Conservation (phyloP, 805 yeast genomes). For the Pichia cabralensis region DNA sequence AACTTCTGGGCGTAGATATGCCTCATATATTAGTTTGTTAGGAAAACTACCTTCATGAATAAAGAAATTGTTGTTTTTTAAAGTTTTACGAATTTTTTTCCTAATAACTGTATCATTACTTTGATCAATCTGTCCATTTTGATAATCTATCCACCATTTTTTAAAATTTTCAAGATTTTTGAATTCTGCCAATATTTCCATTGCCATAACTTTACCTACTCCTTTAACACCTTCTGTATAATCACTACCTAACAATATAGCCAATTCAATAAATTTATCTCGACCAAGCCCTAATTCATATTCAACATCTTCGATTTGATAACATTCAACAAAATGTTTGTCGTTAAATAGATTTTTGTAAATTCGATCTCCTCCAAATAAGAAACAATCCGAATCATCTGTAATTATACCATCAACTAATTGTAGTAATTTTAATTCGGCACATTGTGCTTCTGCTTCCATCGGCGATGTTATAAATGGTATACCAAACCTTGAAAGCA, state of each 20-base stretch:
- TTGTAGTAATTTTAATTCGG: constrained; percentile 54
- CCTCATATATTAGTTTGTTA: constrained; percentile 53
- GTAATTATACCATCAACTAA: constrained; percentile 93
- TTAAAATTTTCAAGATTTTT: constrained; percentile 33
- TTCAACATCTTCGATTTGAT: constrained; percentile 48
- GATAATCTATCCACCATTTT: constrained; percentile 49
- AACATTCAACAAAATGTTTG: constrained; percentile 84
- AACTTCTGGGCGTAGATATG: constrained; percentile 74
- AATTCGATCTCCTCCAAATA: constrained; percentile 79
- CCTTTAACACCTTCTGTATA: constrained; percentile 91
- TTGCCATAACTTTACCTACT: constrained; percentile 86
- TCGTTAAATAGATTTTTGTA: constrained; percentile 94
- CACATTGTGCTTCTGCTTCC: constrained; percentile 99
- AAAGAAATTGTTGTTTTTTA: constrained; percentile 42
- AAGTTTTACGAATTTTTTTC: constrained; percentile 46
- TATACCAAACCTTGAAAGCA: constrained; percentile 79
- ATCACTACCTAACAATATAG: constrained; percentile 84
- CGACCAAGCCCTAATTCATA: constrained; percentile 57
- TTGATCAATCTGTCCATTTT: constrained; percentile 29
- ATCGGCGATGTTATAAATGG: constrained; percentile 94
- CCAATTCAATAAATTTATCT: constrained; percentile 63
- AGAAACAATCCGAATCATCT: constrained; percentile 93
- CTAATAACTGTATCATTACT: constrained; percentile 37
- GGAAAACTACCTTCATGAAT: constrained; percentile 61
- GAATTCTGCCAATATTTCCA: constrained; percentile 86